These are phyloP conservation scores for Prinsepia uniflora DNA, from an alignment of 306 rosid genomes.

Conservation along the genomic window DNA sequence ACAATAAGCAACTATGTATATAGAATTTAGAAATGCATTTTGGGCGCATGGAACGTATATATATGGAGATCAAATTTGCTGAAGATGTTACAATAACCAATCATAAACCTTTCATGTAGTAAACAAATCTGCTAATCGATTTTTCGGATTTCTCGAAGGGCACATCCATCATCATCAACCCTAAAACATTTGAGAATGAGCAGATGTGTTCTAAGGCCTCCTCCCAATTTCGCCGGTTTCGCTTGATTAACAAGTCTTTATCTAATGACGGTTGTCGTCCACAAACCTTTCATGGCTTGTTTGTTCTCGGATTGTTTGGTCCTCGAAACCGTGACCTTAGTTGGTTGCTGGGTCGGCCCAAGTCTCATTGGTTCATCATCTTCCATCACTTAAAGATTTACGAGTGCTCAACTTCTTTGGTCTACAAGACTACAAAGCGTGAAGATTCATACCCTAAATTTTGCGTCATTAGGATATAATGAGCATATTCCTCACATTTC, in stretches of 20 bases:
- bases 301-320: not conserved
- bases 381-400: not conserved
- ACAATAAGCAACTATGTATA: too few relatives aligned
- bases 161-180: not conserved
- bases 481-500: not conserved
- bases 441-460: not conserved
- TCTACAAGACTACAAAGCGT: not conserved
- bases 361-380: not conserved
- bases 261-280: not conserved
- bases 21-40: too few relatives aligned
- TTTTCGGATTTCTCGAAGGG: too few relatives aligned
- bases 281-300: not conserved
- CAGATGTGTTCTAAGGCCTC: not conserved
- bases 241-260: not conserved
- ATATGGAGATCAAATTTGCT: too few relatives aligned
- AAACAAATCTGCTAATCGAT: too few relatives aligned
- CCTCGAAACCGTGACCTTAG: constrained; percentile 7
- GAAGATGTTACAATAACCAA: too few relatives aligned
- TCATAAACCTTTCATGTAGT: too few relatives aligned
- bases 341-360: not conserved
- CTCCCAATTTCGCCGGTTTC: not conserved
- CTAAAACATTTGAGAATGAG: not conserved
- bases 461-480: not conserved
- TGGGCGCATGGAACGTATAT: too few relatives aligned
- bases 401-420: not conserved